These are phyloP conservation scores for Bauhinia variegata DNA, from an alignment of 306 rosid genomes.

Conservation along the genomic window DNA sequence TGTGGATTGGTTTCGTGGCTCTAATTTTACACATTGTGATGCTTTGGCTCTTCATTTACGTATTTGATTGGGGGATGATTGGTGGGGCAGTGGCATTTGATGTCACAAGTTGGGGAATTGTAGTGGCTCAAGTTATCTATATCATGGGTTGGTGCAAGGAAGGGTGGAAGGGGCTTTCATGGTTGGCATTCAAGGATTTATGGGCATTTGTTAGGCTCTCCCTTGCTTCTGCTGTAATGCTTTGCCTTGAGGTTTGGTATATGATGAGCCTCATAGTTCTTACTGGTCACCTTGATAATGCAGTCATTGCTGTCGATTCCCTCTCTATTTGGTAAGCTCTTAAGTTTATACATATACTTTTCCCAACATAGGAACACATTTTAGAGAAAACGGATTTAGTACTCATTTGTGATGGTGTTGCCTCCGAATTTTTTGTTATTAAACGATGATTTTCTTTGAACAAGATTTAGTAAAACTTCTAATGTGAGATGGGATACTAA, in stretches of 20 bases:
- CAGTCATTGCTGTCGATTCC: constrained; percentile 54
- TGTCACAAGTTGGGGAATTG: constrained; percentile 50
- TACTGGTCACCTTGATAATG: constrained; percentile 57
- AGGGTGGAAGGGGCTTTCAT: constrained; percentile 61
- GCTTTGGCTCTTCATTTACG: constrained; percentile 52
- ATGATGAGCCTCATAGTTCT: constrained; percentile 52
- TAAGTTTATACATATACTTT: no score
- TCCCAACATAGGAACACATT: no score
- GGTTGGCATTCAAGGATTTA: constrained; percentile 56
- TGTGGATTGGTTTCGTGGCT: constrained; percentile 46
- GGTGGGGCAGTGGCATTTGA: constrained; percentile 59
- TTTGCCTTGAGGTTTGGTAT: constrained; percentile 64
- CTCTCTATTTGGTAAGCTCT: constrained; percentile 56
- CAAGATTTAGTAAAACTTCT: no score
- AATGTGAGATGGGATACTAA: no score
- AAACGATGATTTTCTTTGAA: no score
- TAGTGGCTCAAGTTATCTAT: constrained; percentile 46
- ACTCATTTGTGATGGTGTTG: no score
- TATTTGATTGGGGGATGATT: constrained; percentile 43
- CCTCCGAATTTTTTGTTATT: no score
- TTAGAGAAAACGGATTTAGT: no score
- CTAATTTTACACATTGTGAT: constrained; percentile 38
- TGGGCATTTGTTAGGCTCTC: constrained; percentile 62
- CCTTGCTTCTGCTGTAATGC: constrained; percentile 59
- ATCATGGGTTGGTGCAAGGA: constrained; percentile 60